Percentiles rank a stretch among this genome's conserved stretches.
Evolutionary conservation across 23 red algal species (phyloP).

Genomic region (Agarophyton chilense): DNA sequence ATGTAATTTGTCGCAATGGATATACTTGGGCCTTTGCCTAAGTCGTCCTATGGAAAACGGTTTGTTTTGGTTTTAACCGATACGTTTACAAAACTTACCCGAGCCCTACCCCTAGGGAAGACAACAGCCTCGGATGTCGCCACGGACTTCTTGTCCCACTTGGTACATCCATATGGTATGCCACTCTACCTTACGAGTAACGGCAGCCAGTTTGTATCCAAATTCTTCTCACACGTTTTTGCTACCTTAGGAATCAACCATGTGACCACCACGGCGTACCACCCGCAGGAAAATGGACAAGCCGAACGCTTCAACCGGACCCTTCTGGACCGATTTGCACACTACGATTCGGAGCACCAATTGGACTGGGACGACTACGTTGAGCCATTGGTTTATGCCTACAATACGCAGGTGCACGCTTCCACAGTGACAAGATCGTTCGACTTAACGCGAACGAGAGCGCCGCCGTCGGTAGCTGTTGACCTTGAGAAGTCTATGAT

Average conservation of each 20-base stretch:
- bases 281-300: too few relatives aligned
- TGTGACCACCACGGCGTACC: neutral
- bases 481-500: too few relatives aligned
- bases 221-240: constrained; percentile 2
- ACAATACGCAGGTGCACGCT: too few relatives aligned
- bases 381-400: too few relatives aligned
- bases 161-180: constrained; percentile 1
- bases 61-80: constrained; percentile 31
- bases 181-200: neutral
- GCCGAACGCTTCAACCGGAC: too few relatives aligned
- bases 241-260: neutral
- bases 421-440: too few relatives aligned
- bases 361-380: too few relatives aligned
- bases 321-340: too few relatives aligned
- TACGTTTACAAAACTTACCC: neutral
- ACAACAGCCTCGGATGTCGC: constrained; percentile 18
- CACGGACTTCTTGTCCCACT: neutral
- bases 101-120: neutral
- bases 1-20: neutral
- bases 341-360: too few relatives aligned
- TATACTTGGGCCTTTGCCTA: neutral
- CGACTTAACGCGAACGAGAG: too few relatives aligned
- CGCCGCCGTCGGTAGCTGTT: too few relatives aligned
- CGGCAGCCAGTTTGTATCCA: neutral
- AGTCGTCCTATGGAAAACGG: neutral